Evolutionary conservation across 163 green algal species (phyloP).

Genomic region (Scenedesmus sp.): DNA sequence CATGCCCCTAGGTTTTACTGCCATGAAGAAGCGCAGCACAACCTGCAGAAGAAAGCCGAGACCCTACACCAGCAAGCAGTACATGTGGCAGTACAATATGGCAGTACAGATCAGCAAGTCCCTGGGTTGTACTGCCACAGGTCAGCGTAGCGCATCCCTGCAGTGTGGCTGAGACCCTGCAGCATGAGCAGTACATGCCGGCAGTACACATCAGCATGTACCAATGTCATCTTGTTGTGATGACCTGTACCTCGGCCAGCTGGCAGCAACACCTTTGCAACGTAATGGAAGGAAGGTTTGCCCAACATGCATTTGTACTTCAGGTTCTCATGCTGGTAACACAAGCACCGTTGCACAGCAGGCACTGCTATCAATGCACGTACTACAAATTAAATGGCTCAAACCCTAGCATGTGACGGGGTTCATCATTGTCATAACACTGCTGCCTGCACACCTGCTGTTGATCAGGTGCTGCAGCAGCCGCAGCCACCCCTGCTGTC

Average conservation of each 20-base stretch:
- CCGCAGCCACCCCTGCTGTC: background rate
- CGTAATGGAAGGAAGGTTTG: background rate
- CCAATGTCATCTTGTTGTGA: too few relatives aligned
- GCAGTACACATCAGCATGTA: background rate
- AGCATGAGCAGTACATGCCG: background rate
- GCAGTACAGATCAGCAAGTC: background rate
- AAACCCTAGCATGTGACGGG: too few relatives aligned
- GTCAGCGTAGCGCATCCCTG: background rate
- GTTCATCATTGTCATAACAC: background rate
- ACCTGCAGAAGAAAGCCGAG: background rate
- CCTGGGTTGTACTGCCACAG: background rate
- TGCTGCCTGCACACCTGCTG: background rate
- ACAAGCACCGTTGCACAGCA: background rate
- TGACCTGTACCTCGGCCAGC: too few relatives aligned
- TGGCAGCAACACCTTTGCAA: background rate
- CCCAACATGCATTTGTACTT: background rate
- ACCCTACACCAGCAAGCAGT: background rate
- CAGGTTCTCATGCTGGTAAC: background rate
- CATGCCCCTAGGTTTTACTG: background rate
- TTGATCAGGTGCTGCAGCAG: background rate
- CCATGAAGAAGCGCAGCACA: background rate
- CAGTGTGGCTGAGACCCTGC: background rate
- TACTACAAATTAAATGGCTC: too few relatives aligned
- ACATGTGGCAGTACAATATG: background rate
- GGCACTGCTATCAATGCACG: too few relatives aligned